Evolutionary conservation across 2,329 filamentous ascomycete genomes (phyloP).

Genomic region (Colletotrichum phormii): DNA sequence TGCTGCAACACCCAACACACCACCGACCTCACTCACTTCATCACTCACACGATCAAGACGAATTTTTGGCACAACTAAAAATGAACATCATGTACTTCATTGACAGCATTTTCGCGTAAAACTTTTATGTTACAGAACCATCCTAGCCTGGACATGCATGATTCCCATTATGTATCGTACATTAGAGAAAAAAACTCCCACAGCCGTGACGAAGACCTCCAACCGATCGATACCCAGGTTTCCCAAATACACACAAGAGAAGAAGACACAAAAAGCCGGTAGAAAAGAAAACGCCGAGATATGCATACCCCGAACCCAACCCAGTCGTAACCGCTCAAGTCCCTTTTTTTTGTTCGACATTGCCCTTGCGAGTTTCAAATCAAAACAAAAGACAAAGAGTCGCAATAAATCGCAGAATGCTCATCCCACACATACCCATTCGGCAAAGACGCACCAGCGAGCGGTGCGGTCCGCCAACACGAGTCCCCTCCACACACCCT

Average conservation of each 20-base stretch:
- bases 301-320: slow-evolving; percentile 32
- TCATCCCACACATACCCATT: slow-evolving; percentile 74
- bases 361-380: slow-evolving; percentile 11
- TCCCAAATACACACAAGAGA: slow-evolving; percentile 21
- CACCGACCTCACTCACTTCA: too few species aligned
- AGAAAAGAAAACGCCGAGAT: slow-evolving; percentile 35
- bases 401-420: slow-evolving; percentile 7
- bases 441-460: slow-evolving; percentile 91
- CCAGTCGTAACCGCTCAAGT: slow-evolving; percentile 10
- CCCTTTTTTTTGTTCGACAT: slow-evolving; percentile 30
- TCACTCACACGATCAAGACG: not conserved
- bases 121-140: slow-evolving; percentile 35
- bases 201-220: slow-evolving; percentile 9
- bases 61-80: not conserved
- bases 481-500: slow-evolving; percentile 82
- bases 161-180: slow-evolving; percentile 37
- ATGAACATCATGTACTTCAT: slow-evolving; percentile 16
- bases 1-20: not conserved
- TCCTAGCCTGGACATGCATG: slow-evolving; percentile 32
- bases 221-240: slow-evolving; percentile 1
- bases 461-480: slow-evolving; percentile 87
- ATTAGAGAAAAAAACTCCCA: slow-evolving; percentile 32
- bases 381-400: slow-evolving; percentile 17
- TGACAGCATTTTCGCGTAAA: slow-evolving; percentile 32
- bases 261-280: not conserved